Evolutionary conservation across 2,329 filamentous ascomycete genomes (phyloP).

Genomic region (Talaromyces funiculosus): DNA sequence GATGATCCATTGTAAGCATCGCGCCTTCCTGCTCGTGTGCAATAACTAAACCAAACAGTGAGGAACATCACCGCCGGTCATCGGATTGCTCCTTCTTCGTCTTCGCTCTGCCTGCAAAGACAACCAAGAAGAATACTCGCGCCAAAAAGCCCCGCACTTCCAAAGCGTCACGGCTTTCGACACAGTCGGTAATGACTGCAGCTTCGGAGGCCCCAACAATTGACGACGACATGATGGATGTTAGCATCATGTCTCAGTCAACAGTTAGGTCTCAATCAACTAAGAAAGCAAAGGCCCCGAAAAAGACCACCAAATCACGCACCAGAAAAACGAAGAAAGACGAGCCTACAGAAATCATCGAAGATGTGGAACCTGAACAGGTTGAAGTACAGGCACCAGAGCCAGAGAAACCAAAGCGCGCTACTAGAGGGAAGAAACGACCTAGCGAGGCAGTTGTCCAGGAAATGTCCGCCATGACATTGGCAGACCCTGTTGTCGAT

Average conservation of each 20-base stretch:
- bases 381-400: constrained; percentile 25
- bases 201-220: constrained; percentile 41
- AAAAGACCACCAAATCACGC: constrained; percentile 35
- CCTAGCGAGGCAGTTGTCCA: constrained; percentile 51
- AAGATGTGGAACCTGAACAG: constrained; percentile 27
- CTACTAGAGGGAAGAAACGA: constrained; percentile 54
- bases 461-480: constrained; percentile 18
- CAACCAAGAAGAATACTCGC: constrained; percentile 57
- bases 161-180: constrained; percentile 62
- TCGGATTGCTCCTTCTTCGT: constrained; percentile 78
- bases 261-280: constrained; percentile 44
- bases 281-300: constrained; percentile 53
- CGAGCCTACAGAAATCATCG: constrained; percentile 40
- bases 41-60: constrained; percentile 44
- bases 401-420: constrained; percentile 32
- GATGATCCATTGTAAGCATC: constrained; percentile 74
- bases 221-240: constrained; percentile 51
- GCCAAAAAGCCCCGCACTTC: constrained; percentile 56
- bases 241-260: constrained; percentile 49
- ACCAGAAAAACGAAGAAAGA: constrained; percentile 34
- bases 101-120: constrained; percentile 51
- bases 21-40: constrained; percentile 16
- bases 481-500: constrained; percentile 17
- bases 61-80: constrained; percentile 78
- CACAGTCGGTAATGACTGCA: constrained; percentile 43